A percentile compares a stretch with the other conserved stretches of the same genome.
Evolutionary conservation across 1,139 yeast species (phyloP).

Genomic region (Diutina neorugosa): DNA sequence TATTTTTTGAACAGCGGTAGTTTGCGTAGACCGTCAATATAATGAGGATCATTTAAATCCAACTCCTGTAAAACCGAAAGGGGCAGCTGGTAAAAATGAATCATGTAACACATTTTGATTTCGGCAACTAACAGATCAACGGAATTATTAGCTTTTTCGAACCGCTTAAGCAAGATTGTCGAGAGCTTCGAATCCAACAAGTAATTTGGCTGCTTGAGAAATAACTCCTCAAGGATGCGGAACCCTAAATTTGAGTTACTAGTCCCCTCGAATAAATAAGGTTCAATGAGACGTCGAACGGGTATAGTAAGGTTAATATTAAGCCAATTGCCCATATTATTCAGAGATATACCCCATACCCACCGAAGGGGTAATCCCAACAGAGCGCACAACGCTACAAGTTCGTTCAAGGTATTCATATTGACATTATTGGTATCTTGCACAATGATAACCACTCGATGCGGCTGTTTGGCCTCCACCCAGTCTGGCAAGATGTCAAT

Average conservation of each 20-base stretch:
- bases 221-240: conserved; percentile 22
- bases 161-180: conserved; percentile 24
- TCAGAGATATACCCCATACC: conserved; percentile 44
- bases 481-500: conserved; percentile 40
- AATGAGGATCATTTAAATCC: conserved; percentile 8
- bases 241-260: conserved; percentile 30
- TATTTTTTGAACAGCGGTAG: conserved; percentile 34
- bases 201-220: conserved; percentile 16
- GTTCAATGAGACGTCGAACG: conserved; percentile 19
- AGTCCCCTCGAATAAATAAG: conserved; percentile 32
- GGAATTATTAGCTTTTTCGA: conserved; percentile 31
- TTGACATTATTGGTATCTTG: conserved; percentile 57
- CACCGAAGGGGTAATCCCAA: conserved; percentile 30
- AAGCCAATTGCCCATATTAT: conserved; percentile 27
- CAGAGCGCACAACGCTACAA: conserved; percentile 31
- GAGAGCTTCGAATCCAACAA: conserved; percentile 17
- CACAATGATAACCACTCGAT: conserved; percentile 32
- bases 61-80: conserved; percentile 20
- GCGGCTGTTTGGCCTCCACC: conserved; percentile 11
- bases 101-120: conserved; percentile 53
- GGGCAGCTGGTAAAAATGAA: conserved; percentile 62
- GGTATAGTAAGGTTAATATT: conserved; percentile 21
- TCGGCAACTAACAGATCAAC: conserved; percentile 42
- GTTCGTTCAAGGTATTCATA: conserved; percentile 35
- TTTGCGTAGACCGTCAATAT: conserved; percentile 26